Percentiles rank a stretch among this genome's conserved stretches.
Evolutionary conservation across 2,329 filamentous ascomycete species (phyloP).

Genomic region (Rhynchosporium graminicola): DNA sequence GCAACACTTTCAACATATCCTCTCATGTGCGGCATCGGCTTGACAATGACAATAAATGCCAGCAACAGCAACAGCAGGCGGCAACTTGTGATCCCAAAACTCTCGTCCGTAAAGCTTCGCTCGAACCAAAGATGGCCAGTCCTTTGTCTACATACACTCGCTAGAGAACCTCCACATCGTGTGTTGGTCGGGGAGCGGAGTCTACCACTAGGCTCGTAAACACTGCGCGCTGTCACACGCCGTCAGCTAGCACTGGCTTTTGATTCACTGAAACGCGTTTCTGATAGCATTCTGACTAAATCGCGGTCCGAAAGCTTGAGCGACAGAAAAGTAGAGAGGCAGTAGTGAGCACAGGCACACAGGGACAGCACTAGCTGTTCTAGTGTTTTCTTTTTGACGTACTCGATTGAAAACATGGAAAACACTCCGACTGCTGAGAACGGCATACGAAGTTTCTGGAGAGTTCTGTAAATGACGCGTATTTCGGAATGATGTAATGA

Average conservation of each 20-base stretch:
- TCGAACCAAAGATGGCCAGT: no score
- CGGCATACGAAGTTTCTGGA: background rate
- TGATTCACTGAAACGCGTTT: constrained; percentile 6
- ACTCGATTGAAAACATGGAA: background rate
- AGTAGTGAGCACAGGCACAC: background rate
- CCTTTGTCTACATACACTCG: background rate
- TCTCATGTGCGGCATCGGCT: no score
- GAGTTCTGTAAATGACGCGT: background rate
- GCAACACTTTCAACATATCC: no score
- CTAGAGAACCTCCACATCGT: background rate
- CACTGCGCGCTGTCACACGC: background rate
- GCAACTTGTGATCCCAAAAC: no score
- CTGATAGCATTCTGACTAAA: background rate
- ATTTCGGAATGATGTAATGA: background rate
- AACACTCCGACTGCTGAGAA: background rate
- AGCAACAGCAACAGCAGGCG: no score
- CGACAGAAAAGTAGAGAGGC: background rate
- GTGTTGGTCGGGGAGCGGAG: background rate
- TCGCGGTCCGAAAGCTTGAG: background rate
- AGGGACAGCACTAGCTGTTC: background rate
- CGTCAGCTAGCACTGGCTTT: background rate
- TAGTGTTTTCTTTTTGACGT: background rate
- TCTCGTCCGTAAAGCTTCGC: no score
- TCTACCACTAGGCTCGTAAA: background rate
- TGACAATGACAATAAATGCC: no score